Conservation (phyloP, 805 yeast species). For the Yarrowia alimentaria region DNA sequence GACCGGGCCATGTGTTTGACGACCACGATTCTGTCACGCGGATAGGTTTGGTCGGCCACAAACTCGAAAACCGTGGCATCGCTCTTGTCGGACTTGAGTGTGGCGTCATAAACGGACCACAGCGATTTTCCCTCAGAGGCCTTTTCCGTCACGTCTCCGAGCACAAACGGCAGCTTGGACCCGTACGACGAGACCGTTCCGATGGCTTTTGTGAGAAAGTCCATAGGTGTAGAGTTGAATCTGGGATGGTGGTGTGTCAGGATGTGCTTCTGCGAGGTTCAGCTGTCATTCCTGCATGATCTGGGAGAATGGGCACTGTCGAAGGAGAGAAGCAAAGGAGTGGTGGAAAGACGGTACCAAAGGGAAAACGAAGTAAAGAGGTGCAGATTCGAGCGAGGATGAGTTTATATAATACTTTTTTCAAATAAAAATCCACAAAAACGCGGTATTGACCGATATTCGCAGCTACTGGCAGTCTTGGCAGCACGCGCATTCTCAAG, state of each 20-base stretch:
- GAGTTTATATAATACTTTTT: too few relatives aligned
- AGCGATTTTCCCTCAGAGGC: slow-evolving; percentile 44
- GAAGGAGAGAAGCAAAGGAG: too few relatives aligned
- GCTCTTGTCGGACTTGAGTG: slow-evolving; percentile 42
- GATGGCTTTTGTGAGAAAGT: slow-evolving; percentile 38
- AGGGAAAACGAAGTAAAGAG: background rate
- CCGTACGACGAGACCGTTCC: slow-evolving; percentile 34
- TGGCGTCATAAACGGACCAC: slow-evolving; percentile 66
- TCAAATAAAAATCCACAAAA: too few relatives aligned
- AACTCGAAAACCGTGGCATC: slow-evolving; percentile 67
- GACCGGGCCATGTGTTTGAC: slow-evolving; percentile 49
- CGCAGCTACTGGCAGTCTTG: too few relatives aligned
- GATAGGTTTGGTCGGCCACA: slow-evolving; percentile 44
- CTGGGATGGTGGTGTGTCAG: too few relatives aligned
- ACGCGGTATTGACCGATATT: too few relatives aligned
- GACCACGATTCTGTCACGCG: slow-evolving; percentile 39
- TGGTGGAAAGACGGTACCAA: too few relatives aligned
- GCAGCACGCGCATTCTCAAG: too few relatives aligned
- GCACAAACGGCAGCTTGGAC: slow-evolving; percentile 36
- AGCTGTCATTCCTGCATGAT: too few relatives aligned
- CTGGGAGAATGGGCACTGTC: too few relatives aligned
- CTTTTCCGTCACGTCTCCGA: slow-evolving; percentile 34
- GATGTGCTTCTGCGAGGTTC: too few relatives aligned
- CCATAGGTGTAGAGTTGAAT: slow-evolving; percentile 33
- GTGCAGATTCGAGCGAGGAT: too few relatives aligned